These are phyloP conservation scores for Populus alba DNA, from an alignment of 345 rosid genomes.

Conservation along the genomic window DNA sequence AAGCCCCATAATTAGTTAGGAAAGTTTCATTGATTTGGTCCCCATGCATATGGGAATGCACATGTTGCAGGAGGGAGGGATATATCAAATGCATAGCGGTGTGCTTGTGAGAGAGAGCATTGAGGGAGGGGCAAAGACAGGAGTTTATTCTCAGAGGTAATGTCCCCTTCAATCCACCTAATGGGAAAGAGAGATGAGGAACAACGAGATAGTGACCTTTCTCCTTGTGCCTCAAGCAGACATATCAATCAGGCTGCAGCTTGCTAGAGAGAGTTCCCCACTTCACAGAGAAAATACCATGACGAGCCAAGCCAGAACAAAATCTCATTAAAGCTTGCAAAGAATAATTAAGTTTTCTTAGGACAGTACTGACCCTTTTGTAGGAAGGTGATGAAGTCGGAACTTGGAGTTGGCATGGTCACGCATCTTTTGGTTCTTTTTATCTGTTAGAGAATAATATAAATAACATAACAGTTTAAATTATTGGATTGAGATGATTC, in stretches of 20 bases:
- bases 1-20: background rate
- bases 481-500: too few species aligned
- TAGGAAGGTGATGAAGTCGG: slow-evolving; percentile 4
- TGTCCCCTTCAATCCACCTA: slow-evolving; percentile 51
- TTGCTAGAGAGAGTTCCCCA: background rate
- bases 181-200: slow-evolving; percentile 43
- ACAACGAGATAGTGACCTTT: slow-evolving; percentile 44
- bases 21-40: slow-evolving; percentile 21
- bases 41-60: slow-evolving; percentile 24
- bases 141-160: slow-evolving; percentile 25
- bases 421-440: too few species aligned
- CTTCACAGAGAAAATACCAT: background rate
- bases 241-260: background rate
- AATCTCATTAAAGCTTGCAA: background rate
- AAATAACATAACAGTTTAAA: too few species aligned
- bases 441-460: too few species aligned
- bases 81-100: background rate
- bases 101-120: slow-evolving; percentile 8
- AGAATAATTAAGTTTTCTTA: slow-evolving; percentile 21
- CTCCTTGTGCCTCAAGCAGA: slow-evolving; percentile 21
- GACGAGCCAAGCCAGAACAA: background rate
- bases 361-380: slow-evolving; percentile 28
- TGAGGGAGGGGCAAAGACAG: slow-evolving; percentile 28
- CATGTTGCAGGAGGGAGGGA: slow-evolving; percentile 13
- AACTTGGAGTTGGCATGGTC: background rate